Base-by-base conservation (phyloP, 1,284 basidiomycete genomes). In the Rhodofomes roseus region DNA sequence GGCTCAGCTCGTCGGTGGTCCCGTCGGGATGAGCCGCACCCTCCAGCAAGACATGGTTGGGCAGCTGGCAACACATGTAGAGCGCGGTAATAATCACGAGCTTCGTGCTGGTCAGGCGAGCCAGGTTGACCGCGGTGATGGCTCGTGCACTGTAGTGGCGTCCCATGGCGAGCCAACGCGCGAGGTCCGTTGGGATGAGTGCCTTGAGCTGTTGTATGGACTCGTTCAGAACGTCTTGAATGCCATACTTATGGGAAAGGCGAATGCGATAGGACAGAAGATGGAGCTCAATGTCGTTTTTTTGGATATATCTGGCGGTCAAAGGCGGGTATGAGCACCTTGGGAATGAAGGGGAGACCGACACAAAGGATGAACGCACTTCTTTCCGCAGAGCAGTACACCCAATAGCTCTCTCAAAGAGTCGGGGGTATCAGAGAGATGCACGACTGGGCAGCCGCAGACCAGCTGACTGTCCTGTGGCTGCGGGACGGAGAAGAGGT, bases 391-490 rank as follows among this genome's bases (percentile, higher is more conserved):
- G 5, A 51, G 27, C 48, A 51, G 27, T 14, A 34, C 23, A 7
- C 11, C 14, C 14, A 29, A 36, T 5, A 51, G 9, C 48, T 31
- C 48, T 18, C 25, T 29, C 27, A 86, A 5, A 7, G 27, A 20
- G 23, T 12, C 2, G 34, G 5, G 8, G 12, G 31, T 41, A 44
- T 55, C 54, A 14, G 37, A 40, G 8, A 55, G 40, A 9, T 34
- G 37, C 6, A 55, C 27, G 7, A 55, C 54, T 2, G 54, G 54
- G n/a, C 54, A 55, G 23, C 39, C 54, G 27, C n/a, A 27, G 12
- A 55, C 7, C 4, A 11, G 12, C 39, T 55, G 31, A 20, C 23
- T 31, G 14, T 55, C 39, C 22, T 1, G 3, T 22, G 59, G 59
- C 36, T 58, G 54, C 2, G 60, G 59, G 2, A 60, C 22, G 11